Percentiles rank a stretch among this genome's conserved stretches.
phyloP scores from a whole-genome alignment of 2,329 filamentous ascomycete species.

The Penicillium sp. region DNA sequence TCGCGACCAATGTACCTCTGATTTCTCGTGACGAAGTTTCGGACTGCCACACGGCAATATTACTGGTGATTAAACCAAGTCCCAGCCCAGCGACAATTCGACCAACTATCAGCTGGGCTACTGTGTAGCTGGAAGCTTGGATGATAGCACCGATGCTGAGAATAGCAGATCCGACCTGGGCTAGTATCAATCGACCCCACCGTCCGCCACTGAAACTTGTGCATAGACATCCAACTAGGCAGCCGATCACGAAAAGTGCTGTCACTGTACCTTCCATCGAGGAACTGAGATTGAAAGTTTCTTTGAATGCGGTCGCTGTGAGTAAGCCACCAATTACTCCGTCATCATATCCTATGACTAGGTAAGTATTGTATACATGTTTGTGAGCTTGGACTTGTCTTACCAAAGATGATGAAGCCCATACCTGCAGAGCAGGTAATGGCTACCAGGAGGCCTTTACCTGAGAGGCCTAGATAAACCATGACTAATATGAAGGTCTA shows the following conservation, averaged over 20 bases:
- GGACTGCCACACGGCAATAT: conserved; percentile 29
- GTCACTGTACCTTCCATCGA: conserved; percentile 39
- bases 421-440: conserved; percentile 43
- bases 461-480: conserved; percentile 34
- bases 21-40: conserved; percentile 19
- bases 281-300: conserved; percentile 19
- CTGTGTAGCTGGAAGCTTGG: conserved; percentile 53
- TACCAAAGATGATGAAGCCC: conserved; percentile 21
- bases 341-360: conserved; percentile 22
- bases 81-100: conserved; percentile 55
- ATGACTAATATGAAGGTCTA: background rate
- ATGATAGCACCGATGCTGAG: conserved; percentile 62
- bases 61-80: conserved; percentile 26
- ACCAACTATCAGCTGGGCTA: conserved; percentile 58
- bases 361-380: background rate
- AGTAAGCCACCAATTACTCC: conserved; percentile 25
- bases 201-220: conserved; percentile 57
- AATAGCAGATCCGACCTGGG: conserved; percentile 60
- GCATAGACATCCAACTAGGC: conserved; percentile 53
- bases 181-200: conserved; percentile 58
- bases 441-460: conserved; percentile 37
- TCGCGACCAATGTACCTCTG: conserved; percentile 15
- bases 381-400: background rate
- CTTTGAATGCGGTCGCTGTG: conserved; percentile 19
- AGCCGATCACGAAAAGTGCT: conserved; percentile 56